These are phyloP conservation scores for Lobosporangium transversale DNA, from an alignment of 192 early-diverging fungal species.

Conservation along the genomic window DNA sequence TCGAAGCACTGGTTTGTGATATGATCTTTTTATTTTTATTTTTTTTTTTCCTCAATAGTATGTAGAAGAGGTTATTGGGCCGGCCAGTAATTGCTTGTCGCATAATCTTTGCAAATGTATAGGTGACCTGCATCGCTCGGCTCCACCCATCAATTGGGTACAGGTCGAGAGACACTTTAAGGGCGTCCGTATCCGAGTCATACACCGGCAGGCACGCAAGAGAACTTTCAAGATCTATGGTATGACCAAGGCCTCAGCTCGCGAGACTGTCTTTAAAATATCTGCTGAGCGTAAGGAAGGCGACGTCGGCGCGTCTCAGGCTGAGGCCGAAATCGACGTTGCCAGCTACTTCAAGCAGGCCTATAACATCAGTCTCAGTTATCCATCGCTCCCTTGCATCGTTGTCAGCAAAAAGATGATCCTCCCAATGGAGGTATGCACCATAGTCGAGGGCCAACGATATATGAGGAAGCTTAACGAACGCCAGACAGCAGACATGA, in stretches of 20 bases:
- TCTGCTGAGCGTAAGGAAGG: not conserved
- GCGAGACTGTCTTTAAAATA: conserved; percentile 73
- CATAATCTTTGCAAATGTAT: no score
- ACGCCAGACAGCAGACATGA: conserved; percentile 92
- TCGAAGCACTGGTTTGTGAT: conserved; percentile 31
- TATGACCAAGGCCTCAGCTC: conserved; percentile 73
- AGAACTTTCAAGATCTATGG: conserved; percentile 76
- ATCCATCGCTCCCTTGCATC: conserved; percentile 81
- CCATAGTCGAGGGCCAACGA: conserved; percentile 86
- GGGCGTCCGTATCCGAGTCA: conserved; percentile 59
- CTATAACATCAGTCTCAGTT: conserved; percentile 78
- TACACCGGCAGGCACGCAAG: conserved; percentile 61
- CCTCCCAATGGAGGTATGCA: conserved; percentile 93
- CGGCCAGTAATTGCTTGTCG: no score
- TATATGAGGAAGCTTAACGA: conserved; percentile 86
- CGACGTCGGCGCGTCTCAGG: not conserved
- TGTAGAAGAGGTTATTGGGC: no score
- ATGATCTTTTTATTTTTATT: not conserved
- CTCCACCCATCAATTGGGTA: conserved; percentile 37
- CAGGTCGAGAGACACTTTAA: conserved; percentile 62
- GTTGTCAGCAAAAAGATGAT: conserved; percentile 72
- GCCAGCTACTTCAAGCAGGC: conserved; percentile 77
- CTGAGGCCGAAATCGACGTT: conserved; percentile 63
- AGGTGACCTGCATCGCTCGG: conserved; percentile 58
- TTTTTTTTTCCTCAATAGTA: no score